Percentiles rank a stretch among this genome's conserved stretches.
phyloP scores from a whole-genome alignment of 2,329 filamentous ascomycete species.

The Fusarium foetens region DNA sequence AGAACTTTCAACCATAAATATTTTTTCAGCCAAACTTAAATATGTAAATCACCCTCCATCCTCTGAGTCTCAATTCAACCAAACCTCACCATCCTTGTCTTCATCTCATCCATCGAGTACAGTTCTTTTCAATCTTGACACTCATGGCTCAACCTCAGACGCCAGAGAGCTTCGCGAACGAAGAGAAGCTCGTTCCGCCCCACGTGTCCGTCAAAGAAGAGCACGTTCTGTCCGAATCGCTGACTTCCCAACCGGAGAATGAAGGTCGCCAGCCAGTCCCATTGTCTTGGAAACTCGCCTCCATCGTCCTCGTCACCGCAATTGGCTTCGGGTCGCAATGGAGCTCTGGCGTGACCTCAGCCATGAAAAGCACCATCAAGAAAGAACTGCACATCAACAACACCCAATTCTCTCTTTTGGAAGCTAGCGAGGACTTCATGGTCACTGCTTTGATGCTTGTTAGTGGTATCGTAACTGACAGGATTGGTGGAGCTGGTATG shows the following conservation, averaged over 20 bases:
- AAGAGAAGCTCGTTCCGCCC: neutral
- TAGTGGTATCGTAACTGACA: conserved; percentile 65
- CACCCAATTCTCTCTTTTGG: conserved; percentile 65
- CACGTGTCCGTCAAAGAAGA: neutral
- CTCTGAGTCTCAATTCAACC: no score
- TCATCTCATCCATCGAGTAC: neutral
- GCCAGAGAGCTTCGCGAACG: neutral
- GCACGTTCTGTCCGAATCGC: neutral
- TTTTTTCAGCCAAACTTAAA: neutral
- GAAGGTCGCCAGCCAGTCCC: neutral
- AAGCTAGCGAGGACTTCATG: conserved; percentile 71
- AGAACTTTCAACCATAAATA: neutral
- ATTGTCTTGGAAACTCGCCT: conserved; percentile 37
- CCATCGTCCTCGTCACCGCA: conserved; percentile 59
- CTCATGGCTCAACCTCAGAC: neutral
- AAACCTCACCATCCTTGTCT: no score
- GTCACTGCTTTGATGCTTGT: conserved; percentile 63
- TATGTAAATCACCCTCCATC: neutral
- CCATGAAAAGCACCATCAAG: conserved; percentile 70
- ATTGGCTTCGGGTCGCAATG: conserved; percentile 69
- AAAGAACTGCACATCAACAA: conserved; percentile 69
- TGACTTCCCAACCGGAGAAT: neutral
- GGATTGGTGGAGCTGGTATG: conserved; percentile 62
- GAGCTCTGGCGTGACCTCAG: conserved; percentile 66
- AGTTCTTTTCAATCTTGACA: neutral